Evolutionary conservation across 1,284 basidiomycete genomes (phyloP).

Genomic region (Ceratobasidium sp.): DNA sequence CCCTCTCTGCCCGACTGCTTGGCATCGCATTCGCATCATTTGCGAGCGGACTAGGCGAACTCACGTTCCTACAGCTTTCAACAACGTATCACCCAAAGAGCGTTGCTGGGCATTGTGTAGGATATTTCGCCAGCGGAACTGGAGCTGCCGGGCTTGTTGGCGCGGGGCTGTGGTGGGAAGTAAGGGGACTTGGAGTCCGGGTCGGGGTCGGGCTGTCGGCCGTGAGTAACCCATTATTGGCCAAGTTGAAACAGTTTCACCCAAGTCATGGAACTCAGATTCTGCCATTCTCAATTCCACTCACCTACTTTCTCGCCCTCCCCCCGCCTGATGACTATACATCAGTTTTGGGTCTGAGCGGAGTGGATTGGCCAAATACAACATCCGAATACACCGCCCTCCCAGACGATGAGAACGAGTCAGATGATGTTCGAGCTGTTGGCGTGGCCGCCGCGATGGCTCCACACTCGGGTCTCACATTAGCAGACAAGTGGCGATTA

Average conservation of each 20-base stretch:
- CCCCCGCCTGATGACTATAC: constrained; percentile 69
- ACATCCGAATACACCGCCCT: constrained; percentile 52
- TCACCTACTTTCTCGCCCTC: constrained; percentile 80
- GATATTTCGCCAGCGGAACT: constrained; percentile 91
- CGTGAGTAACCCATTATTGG: constrained; percentile 59
- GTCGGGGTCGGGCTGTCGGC: constrained; percentile 85
- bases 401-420: constrained; percentile 59
- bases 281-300: constrained; percentile 79
- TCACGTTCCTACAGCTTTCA: constrained; percentile 94
- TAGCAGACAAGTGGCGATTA: constrained; percentile 79
- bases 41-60: constrained; percentile 90
- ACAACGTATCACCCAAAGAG: constrained; percentile 82
- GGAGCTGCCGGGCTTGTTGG: constrained; percentile 95
- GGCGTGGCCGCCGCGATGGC: background rate
- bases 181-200: constrained; percentile 87
- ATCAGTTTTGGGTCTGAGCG: constrained; percentile 35
- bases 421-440: constrained; percentile 33
- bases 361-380: constrained; percentile 8
- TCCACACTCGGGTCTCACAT: constrained; percentile 64
- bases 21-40: constrained; percentile 94
- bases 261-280: constrained; percentile 63
- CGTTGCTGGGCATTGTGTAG: constrained; percentile 76
- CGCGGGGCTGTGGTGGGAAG: constrained; percentile 94
- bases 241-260: background rate
- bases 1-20: constrained; percentile 76